Evolutionary conservation across 2,329 filamentous ascomycete genomes (phyloP).

Genomic region (Passalora sequoiae): DNA sequence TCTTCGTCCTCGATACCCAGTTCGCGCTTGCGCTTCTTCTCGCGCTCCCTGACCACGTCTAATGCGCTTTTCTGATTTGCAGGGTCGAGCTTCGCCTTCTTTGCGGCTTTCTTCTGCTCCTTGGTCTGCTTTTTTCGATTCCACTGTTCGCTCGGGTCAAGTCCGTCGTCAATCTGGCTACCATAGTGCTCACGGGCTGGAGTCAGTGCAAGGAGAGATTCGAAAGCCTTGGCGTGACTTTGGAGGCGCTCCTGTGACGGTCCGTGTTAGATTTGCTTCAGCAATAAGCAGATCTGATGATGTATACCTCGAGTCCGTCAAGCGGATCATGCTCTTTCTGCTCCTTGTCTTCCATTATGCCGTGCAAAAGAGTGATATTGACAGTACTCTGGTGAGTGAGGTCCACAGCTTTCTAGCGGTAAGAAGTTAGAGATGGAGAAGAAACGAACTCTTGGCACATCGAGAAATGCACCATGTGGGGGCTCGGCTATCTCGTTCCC

Average conservation of each 20-base stretch:
- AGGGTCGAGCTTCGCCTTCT: constrained; percentile 84
- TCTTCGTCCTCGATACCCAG: constrained; percentile 50
- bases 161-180: constrained; percentile 46
- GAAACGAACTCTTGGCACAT: no score
- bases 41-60: constrained; percentile 85
- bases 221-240: constrained; percentile 67
- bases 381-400: not conserved
- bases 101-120: constrained; percentile 74
- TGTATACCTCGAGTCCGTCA: constrained; percentile 20
- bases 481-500: no score
- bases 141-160: constrained; percentile 87
- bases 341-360: no score
- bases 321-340: constrained; percentile 14
- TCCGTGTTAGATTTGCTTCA: constrained; percentile 8
- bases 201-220: constrained; percentile 80
- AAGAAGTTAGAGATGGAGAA: no score
- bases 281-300: no score
- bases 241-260: constrained; percentile 48
- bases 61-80: constrained; percentile 87
- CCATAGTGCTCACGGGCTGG: constrained; percentile 83
- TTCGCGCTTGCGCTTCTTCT: constrained; percentile 66
- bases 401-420: no score
- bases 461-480: no score
- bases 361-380: no score
- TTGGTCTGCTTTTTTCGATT: constrained; percentile 93